A percentile compares a stretch with the other conserved stretches of the same genome.
These are phyloP conservation scores for Cladophialophora immunda DNA, from an alignment of 2,329 filamentous ascomycete species.

Conservation along the genomic window DNA sequence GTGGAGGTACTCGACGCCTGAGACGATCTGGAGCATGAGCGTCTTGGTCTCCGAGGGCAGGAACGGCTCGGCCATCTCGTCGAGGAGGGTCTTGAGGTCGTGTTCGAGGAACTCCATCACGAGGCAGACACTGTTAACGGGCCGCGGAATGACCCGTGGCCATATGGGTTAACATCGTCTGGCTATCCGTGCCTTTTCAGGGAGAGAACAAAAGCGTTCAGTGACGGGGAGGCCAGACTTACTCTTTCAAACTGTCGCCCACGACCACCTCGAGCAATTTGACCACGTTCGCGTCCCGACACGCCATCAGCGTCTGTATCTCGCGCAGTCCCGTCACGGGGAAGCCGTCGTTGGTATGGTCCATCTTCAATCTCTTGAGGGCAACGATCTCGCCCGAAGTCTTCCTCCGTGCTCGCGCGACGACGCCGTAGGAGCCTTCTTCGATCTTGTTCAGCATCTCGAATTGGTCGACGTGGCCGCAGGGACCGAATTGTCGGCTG, in stretches of 20 bases:
- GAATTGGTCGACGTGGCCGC: slow-evolving; percentile 84
- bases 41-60: slow-evolving; percentile 92
- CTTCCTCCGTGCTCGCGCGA: slow-evolving; percentile 81
- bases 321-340: slow-evolving; percentile 92
- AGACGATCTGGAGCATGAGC: slow-evolving; percentile 81
- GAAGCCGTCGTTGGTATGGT: slow-evolving; percentile 77
- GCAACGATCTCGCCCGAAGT: slow-evolving; percentile 83
- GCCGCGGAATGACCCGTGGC: slow-evolving; percentile 29
- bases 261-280: slow-evolving; percentile 83
- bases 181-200: slow-evolving; percentile 50
- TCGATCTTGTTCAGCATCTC: slow-evolving; percentile 96
- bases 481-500: slow-evolving; percentile 71
- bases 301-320: slow-evolving; percentile 87
- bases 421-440: slow-evolving; percentile 95
- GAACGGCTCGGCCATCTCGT: slow-evolving; percentile 94
- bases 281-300: slow-evolving; percentile 84
- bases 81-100: slow-evolving; percentile 90
- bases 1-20: slow-evolving; percentile 86
- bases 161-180: slow-evolving; percentile 46
- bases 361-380: slow-evolving; percentile 92
- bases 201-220: slow-evolving; percentile 13
- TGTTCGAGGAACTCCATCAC: slow-evolving; percentile 98
- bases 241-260: slow-evolving; percentile 70
- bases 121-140: slow-evolving; percentile 75
- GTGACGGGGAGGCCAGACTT: slow-evolving; percentile 44